A percentile compares a stretch with the other conserved stretches of the same genome.
Evolutionary conservation across 805 yeast genomes (phyloP).

Genomic region (Wickerhamomyces ciferrii): DNA sequence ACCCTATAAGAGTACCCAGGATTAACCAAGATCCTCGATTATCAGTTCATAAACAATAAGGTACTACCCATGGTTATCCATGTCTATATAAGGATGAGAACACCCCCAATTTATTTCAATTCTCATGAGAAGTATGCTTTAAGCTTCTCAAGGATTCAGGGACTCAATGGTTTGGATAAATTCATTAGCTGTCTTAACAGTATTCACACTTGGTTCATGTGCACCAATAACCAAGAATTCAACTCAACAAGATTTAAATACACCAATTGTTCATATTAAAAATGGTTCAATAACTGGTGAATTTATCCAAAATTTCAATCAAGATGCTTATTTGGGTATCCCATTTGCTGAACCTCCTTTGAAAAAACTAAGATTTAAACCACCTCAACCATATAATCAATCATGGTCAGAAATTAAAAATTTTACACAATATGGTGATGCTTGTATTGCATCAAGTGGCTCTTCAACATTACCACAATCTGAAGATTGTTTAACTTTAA

Average conservation of each 20-base stretch:
- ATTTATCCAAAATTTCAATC: not conserved
- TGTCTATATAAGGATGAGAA: too few relatives aligned
- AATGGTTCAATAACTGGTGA: slow-evolving; percentile 1
- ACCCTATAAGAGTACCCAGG: too few relatives aligned
- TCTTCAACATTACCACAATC: slow-evolving; percentile 7
- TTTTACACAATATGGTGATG: slow-evolving; percentile 19
- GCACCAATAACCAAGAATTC: not conserved
- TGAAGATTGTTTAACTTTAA: slow-evolving; percentile 26
- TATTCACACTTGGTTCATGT: not conserved
- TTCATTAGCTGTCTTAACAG: not conserved
- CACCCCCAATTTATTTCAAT: too few relatives aligned
- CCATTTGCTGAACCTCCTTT: slow-evolving; percentile 23
- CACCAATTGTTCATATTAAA: not conserved
- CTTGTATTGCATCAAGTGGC: slow-evolving; percentile 14
- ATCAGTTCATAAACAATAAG: too few relatives aligned
- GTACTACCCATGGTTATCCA: too few relatives aligned
- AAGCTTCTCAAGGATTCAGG: slow-evolving; percentile 5
- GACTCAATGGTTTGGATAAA: slow-evolving; percentile 3
- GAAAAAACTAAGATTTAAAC: slow-evolving; percentile 12
- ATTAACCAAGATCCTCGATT: too few relatives aligned
- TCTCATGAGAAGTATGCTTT: too few relatives aligned
- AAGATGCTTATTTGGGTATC: slow-evolving; percentile 9
- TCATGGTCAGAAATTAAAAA: slow-evolving; percentile 4
- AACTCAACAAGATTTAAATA: not conserved
- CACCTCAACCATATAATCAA: slow-evolving; percentile 4